Evolutionary conservation across 1,284 basidiomycete genomes (phyloP), one percentile per base, ranked within the genome.

Genomic region (Austroboletus olivaceoglutinosus): DNA sequence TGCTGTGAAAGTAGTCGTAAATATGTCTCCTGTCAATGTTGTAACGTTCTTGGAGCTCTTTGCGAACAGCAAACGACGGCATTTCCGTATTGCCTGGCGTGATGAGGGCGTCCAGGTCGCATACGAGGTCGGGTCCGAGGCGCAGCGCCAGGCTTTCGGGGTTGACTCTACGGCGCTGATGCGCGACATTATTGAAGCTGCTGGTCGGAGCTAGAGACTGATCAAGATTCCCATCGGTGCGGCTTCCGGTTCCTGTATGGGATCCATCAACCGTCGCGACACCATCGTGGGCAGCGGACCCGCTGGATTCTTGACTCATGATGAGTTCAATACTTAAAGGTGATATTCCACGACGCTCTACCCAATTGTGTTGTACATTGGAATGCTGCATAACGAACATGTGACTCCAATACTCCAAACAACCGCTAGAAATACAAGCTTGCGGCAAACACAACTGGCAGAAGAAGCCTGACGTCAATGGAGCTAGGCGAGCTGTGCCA

Each of bases 361-460:
- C 40, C 48, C 44, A 43, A 43, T 22, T 43, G 19, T 33, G n/a
- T 40, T 25, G 30, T 31, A 31, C 30, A 16, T 44, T 63, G 64
- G 64, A 67, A 65, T 65, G 47, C 56, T 57, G 54, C 30, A 31
- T 27, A 31, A 43, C 25, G 15, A 36, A 43, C 50, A 54, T 56
- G 48, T 60, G 58, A 58, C 41, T 34, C 33, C 30, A 21, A 38
- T 30, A 10, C 23, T 43, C 43, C 21, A 43, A 57, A 29, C 33
- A 47, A 42, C 38, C 21, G 33, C 71, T 82, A 92, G 72, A 92
- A 91, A 75, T 92, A 92, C 78, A 92, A 64, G 67, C 89, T 91
- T 22, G 89, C 90, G 22, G 89, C 89, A 65, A 91, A 92, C 44
- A 92, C 86, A 67, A 92, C 89, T 91, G 58, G 6, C 42, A 33